Evolutionary conservation across 306 rosid species (phyloP).

Genomic region (Begonia loranthoides): DNA sequence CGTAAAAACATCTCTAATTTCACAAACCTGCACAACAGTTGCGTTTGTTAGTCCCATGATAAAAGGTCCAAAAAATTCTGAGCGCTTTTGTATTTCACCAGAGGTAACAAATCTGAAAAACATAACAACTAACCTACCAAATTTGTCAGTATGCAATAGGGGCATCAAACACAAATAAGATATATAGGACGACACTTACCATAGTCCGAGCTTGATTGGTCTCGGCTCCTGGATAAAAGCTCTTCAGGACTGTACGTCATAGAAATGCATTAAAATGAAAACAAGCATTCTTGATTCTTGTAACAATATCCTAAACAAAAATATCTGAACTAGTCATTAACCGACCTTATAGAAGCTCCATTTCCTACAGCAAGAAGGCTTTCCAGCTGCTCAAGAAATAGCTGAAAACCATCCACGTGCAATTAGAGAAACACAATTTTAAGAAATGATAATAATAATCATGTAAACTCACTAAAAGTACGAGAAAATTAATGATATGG

Average conservation of each 20-base stretch:
- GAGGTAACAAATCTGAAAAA: constrained; percentile 99
- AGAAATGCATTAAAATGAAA: no score
- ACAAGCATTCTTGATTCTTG: no score
- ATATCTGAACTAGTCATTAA: constrained; percentile 13
- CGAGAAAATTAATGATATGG: no score
- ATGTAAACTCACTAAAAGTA: no score
- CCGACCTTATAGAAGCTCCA: constrained; percentile 78
- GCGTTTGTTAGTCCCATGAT: constrained; percentile 69
- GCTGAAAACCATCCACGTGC: constrained; percentile 27
- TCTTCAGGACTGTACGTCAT: constrained; percentile 55
- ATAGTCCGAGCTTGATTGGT: constrained; percentile 85
- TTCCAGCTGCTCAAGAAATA: constrained; percentile 97
- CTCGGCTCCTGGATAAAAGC: constrained; percentile 74
- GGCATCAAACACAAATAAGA: no score
- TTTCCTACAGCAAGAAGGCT: constrained; percentile 70
- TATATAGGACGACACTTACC: constrained; percentile 43
- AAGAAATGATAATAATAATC: no score
- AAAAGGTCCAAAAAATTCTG: constrained; percentile 95
- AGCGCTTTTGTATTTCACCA: constrained; percentile 79
- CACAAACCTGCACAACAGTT: constrained; percentile 79
- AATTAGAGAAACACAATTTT: no score
- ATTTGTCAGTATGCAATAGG: constrained; percentile 20
- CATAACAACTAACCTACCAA: constrained; percentile 78
- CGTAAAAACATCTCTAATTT: no score
- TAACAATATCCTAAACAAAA: no score